A percentile compares a stretch with the other conserved stretches of the same genome.
Conservation (phyloP, 2,329 filamentous ascomycete species). For the Colletotrichum spaethianum region DNA sequence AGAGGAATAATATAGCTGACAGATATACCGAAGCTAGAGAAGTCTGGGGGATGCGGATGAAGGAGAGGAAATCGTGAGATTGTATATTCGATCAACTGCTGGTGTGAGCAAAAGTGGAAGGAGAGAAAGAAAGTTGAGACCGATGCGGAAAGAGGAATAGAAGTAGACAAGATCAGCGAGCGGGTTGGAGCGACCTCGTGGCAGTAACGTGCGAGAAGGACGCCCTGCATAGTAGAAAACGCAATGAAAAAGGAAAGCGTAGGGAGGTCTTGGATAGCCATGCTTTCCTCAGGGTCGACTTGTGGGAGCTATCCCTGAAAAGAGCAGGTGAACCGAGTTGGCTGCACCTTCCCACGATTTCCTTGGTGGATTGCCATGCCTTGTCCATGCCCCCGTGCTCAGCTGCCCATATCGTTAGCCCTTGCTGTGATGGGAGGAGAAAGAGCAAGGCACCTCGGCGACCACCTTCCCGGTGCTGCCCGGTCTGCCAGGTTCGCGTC, state of each 20-base stretch:
- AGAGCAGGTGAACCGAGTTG: not conserved
- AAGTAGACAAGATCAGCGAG: conserved; percentile 18
- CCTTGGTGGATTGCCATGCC: conserved; percentile 14
- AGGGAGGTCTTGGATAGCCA: conserved; percentile 17
- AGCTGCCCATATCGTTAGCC: conserved; percentile 6
- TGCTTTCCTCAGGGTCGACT: not conserved
- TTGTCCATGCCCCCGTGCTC: not conserved
- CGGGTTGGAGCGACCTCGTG: conserved; percentile 22
- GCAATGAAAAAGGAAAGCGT: conserved; percentile 4
- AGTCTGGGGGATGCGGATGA: too few relatives aligned
- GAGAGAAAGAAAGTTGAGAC: not conserved
- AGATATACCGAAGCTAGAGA: not conserved
- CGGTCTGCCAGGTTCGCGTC: conserved; percentile 1
- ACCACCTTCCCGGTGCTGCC: conserved; percentile 10
- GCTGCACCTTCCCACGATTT: conserved; percentile 14
- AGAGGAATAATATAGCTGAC: not conserved
- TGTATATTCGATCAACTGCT: not conserved
- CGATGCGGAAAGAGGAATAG: not conserved
- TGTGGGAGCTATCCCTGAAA: not conserved
- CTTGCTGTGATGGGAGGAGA: not conserved
- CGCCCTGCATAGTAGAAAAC: conserved; percentile 9
- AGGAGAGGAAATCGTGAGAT: not conserved
- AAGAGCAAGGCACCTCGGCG: not conserved
- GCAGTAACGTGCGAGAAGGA: conserved; percentile 31
- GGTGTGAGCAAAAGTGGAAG: too few relatives aligned